Percentiles rank a stretch among this genome's conserved stretches.
Evolutionary conservation across 2,329 filamentous ascomycete genomes (phyloP).

Genomic region (Ceratocystis papillata): DNA sequence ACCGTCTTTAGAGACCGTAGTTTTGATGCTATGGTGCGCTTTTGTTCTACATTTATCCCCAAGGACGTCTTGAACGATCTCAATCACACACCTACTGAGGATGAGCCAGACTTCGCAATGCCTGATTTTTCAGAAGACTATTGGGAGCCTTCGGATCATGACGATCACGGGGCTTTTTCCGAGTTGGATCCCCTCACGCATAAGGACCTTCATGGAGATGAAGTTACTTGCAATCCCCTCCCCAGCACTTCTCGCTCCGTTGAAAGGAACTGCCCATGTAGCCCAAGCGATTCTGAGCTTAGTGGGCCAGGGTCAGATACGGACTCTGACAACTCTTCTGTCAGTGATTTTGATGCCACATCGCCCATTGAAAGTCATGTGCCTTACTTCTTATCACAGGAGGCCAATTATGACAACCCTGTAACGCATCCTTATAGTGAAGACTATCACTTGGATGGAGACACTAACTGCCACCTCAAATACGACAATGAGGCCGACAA

Average conservation of each 20-base stretch:
- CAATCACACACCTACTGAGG: background rate
- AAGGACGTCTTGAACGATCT: background rate
- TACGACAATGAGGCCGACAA: background rate
- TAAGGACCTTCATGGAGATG: background rate
- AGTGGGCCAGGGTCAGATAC: background rate
- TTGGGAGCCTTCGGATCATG: background rate
- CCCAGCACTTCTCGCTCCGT: background rate
- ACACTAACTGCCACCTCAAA: background rate
- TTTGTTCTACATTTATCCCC: conserved; percentile 1
- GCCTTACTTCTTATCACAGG: background rate
- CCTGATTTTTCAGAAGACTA: background rate
- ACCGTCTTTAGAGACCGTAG: conserved; percentile 9
- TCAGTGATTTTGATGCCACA: background rate
- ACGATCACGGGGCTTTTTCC: background rate
- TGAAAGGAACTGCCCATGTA: background rate
- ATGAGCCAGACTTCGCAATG: background rate
- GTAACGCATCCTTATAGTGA: background rate
- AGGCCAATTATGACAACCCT: background rate
- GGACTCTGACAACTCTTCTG: background rate
- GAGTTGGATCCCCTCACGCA: background rate
- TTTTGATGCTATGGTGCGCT: conserved; percentile 8
- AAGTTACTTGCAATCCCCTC: background rate
- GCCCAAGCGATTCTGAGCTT: background rate
- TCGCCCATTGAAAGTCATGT: background rate
- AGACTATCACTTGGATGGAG: background rate